Base-by-base conservation (phyloP, 1,284 basidiomycete species). In the Naganishia sp. region DNA sequence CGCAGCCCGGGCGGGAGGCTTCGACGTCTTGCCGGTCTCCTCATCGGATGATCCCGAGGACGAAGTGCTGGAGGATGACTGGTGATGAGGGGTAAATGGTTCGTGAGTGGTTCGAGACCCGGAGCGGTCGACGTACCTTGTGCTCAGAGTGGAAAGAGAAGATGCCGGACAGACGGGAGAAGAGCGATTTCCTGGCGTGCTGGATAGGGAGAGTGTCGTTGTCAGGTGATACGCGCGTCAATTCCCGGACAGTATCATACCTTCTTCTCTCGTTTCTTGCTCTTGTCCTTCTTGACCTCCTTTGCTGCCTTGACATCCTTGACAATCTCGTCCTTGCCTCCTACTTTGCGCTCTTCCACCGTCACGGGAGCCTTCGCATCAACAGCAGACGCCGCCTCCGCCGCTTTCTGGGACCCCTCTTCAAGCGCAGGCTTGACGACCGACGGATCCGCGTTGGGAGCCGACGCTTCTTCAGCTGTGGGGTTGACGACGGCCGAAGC, bases 101-200 rank as follows among this genome's bases (percentile, higher is more conserved):
- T 7, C 11, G 28, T 6, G 13, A 31, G 45, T 7, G 45, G 7
- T 41, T 25, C 4, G 18, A 17, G 43, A 25, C 31, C 2, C 3
- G 35, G 13, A 39, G 43, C 13, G 13, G 0, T 25, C 25, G 25
- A 0, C 60, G 52, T 41, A 61, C 65, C 52, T 66, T 61, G 50
- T 42, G 56, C 9, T 61, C 65, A 17, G 53, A 47, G 18, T 51
- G 52, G 43, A 41, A 55, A 2, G 50, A 46, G 45, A 66, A 61
- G 25, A 62, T 54, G 4, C 65, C 65, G 35, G 65, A 66, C 18
- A 66, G 31, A 41, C 65, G 65, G 47, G 65, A 45, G 46, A 66
- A 31, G 23, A 66, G 23, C 7, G 57, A 60, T 32, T 56, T 61
- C 43, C 62, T 66, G 11, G 23, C 41, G 45, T 66, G 35, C 7